A percentile compares a stretch with the other conserved stretches of the same genome.
Conservation (phyloP, 495 filamentous ascomycete species). For the Tuber umbilicatum region DNA sequence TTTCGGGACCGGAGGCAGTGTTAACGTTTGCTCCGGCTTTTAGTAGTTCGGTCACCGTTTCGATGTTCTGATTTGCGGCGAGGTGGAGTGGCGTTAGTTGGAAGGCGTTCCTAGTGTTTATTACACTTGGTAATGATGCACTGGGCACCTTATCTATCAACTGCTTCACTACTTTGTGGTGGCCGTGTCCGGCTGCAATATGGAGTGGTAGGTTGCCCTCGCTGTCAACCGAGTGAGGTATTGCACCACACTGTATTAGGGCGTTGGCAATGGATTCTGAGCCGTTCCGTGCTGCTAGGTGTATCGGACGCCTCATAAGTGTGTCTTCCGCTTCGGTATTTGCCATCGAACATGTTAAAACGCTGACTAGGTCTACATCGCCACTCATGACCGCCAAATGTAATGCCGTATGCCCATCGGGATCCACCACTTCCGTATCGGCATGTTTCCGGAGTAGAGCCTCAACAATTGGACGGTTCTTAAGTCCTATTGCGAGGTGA, state of each 20-base stretch:
- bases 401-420: conserved; percentile 26
- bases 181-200: conserved; percentile 16
- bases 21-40: not conserved
- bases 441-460: conserved; percentile 12
- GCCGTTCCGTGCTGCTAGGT: conserved; percentile 10
- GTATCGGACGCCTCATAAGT: not conserved
- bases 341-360: not conserved
- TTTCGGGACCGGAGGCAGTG: not conserved
- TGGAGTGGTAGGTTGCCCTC: conserved; percentile 15
- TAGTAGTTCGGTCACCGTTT: not conserved
- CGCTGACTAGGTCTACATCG: not conserved
- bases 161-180: conserved; percentile 4
- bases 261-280: not conserved
- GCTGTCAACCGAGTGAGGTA: not conserved
- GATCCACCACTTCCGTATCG: conserved; percentile 5
- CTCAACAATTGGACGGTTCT: not conserved
- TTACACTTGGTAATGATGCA: not conserved
- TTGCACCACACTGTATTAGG: not conserved
- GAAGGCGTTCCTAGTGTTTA: not conserved
- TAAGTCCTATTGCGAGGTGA: conserved; percentile 20
- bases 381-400: conserved; percentile 14
- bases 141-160: not conserved
- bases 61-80: not conserved
- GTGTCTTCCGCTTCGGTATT: not conserved
- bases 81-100: not conserved